phyloP scores from a whole-genome alignment of 2,329 filamentous ascomycete species.

The Aspergillus sp. region DNA sequence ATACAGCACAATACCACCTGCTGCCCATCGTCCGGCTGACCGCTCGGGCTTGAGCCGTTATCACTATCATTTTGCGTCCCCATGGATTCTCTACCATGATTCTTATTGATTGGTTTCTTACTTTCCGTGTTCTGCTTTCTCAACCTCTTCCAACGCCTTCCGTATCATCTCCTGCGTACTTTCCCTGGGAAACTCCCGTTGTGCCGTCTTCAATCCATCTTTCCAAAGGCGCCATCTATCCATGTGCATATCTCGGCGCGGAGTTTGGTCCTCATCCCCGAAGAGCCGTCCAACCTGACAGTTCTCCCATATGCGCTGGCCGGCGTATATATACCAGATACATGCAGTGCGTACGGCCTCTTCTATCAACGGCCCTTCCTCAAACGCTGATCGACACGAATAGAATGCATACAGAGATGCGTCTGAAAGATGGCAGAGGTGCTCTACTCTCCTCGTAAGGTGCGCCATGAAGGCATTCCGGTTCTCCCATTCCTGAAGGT shows the following conservation, averaged over 20 bases:
- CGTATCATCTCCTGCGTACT: not conserved
- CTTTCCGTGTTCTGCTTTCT: not conserved
- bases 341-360: not conserved
- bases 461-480: conserved; percentile 1
- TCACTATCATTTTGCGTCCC: too few species aligned
- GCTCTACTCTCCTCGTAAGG: not conserved
- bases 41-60: too few species aligned
- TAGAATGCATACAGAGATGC: not conserved
- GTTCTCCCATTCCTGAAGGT: not conserved
- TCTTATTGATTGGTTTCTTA: too few species aligned
- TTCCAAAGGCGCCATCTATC: not conserved
- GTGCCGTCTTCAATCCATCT: not conserved
- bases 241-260: not conserved
- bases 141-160: not conserved
- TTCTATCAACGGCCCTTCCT: not conserved
- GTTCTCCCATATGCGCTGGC: not conserved
- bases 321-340: not conserved
- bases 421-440: not conserved
- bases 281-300: not conserved
- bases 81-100: too few species aligned
- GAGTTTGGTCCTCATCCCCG: not conserved
- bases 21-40: too few species aligned
- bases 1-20: too few species aligned
- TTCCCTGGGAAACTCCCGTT: not conserved
- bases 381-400: not conserved